phyloP scores from a whole-genome alignment of 2,329 filamentous ascomycete species.

The Aspergillus quadrilineatus region DNA sequence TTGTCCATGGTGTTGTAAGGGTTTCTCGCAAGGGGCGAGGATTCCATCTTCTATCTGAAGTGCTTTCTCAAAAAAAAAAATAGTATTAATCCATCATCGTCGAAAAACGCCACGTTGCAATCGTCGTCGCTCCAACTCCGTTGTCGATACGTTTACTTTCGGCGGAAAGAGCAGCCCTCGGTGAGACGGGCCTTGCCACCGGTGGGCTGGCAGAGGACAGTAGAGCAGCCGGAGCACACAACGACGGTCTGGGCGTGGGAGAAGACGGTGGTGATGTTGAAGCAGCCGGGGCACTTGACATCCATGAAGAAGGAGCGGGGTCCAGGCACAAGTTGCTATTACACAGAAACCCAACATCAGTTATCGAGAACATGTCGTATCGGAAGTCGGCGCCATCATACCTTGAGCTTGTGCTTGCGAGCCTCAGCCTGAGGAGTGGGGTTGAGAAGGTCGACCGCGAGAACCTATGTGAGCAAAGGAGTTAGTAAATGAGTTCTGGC shows the following conservation, averaged over 20 bases:
- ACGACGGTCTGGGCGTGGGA: slow-evolving; percentile 99
- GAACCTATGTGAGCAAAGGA: slow-evolving; percentile 66
- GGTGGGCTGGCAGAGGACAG: slow-evolving; percentile 98
- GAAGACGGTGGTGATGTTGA: slow-evolving; percentile 99
- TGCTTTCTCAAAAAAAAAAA: slow-evolving; percentile 29
- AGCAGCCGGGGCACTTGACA: slow-evolving; percentile 99
- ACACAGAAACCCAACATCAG: slow-evolving; percentile 4
- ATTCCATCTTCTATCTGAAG: slow-evolving; percentile 52
- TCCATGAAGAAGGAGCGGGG: slow-evolving; percentile 99
- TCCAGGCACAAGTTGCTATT: slow-evolving; percentile 84
- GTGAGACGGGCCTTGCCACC: slow-evolving; percentile 98
- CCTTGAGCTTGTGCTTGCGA: slow-evolving; percentile 99
- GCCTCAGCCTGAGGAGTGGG: slow-evolving; percentile 95
- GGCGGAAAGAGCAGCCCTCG: slow-evolving; percentile 99
- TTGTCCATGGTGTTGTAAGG: slow-evolving; percentile 54
- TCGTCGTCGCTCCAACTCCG: slow-evolving; percentile 31
- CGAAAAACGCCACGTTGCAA: slow-evolving; percentile 39
- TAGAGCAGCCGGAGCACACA: slow-evolving; percentile 99
- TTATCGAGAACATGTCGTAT: neutral
- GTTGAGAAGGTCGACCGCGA: slow-evolving; percentile 99
- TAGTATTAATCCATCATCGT: slow-evolving; percentile 28
- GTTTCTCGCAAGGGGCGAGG: slow-evolving; percentile 43
- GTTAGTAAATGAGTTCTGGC: slow-evolving; percentile 19
- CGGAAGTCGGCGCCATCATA: slow-evolving; percentile 48
- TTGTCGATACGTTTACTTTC: slow-evolving; percentile 71